Percentiles rank a stretch among this genome's conserved stretches.
Evolutionary conservation across 2,329 filamentous ascomycete species (phyloP).

Genomic region (Aspergillus sp.): DNA sequence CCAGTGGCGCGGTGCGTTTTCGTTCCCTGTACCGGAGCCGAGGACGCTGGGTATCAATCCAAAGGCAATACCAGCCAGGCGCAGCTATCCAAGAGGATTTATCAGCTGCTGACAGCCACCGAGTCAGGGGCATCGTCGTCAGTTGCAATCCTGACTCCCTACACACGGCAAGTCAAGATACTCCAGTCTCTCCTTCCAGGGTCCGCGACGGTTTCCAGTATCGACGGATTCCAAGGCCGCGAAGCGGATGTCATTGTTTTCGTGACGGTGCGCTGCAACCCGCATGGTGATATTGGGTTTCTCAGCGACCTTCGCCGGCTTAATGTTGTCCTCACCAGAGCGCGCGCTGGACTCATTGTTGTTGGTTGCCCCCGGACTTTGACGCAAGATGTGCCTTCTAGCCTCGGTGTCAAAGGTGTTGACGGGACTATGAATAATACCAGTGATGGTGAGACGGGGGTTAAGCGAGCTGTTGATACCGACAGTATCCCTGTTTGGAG

Average conservation of each 20-base stretch:
- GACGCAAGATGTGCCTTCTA: not conserved
- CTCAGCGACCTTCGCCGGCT: not conserved
- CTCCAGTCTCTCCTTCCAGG: not conserved
- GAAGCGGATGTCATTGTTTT: not conserved
- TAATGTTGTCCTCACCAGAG: conserved; percentile 1
- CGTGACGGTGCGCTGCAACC: not conserved
- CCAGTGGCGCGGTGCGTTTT: not conserved
- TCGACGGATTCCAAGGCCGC: not conserved
- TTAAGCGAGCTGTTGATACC: not conserved
- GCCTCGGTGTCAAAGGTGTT: not conserved
- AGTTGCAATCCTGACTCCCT: not conserved
- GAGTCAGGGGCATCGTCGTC: not conserved
- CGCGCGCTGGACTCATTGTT: not conserved
- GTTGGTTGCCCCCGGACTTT: not conserved
- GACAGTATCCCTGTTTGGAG: not conserved
- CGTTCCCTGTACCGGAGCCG: not conserved
- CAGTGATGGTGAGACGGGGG: not conserved
- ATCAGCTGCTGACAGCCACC: not conserved
- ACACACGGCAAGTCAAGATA: not conserved
- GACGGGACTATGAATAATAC: not conserved
- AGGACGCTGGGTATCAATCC: not conserved
- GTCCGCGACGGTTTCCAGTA: not conserved
- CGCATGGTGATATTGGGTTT: not conserved
- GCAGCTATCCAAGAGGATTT: not conserved
- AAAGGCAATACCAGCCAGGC: not conserved